phyloP scores from a whole-genome alignment of 352 stramenopile genomes.

The Elongisporangium undulatum region DNA sequence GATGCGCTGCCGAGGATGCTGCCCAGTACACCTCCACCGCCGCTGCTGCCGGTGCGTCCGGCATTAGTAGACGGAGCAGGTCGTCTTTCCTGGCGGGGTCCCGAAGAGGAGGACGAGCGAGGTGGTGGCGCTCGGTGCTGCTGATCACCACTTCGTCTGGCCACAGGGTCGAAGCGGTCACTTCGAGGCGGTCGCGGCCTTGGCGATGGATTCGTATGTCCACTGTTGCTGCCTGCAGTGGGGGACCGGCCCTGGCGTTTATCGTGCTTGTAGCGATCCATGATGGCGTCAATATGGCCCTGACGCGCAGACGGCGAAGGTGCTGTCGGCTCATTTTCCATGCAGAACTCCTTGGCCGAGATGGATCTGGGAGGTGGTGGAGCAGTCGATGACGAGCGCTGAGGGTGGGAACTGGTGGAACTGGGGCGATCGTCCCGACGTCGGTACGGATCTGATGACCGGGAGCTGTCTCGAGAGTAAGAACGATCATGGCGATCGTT shows the following conservation, averaged over 20 bases:
- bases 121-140: not conserved
- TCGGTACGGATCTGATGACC: not conserved
- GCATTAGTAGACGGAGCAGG: not conserved
- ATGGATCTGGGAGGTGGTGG: slow-evolving; percentile 26
- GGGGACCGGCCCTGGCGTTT: slow-evolving; percentile 9
- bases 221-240: slow-evolving; percentile 6
- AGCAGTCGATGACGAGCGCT: slow-evolving; percentile 3
- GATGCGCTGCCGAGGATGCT: slow-evolving; percentile 70
- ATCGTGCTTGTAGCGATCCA: not conserved
- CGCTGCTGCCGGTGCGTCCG: slow-evolving; percentile 8
- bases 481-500: not conserved
- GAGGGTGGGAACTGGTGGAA: not conserved
- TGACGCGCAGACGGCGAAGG: not conserved
- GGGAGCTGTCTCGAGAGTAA: not conserved
- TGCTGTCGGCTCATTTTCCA: slow-evolving; percentile 33
- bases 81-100: not conserved
- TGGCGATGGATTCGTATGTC: not conserved
- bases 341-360: slow-evolving; percentile 50
- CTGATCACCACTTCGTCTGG: not conserved
- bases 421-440: not conserved
- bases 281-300: not conserved
- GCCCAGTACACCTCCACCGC: slow-evolving; percentile 39
- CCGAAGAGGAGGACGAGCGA: not conserved
- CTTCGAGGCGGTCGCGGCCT: not conserved
- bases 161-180: not conserved